Percentiles rank a stretch among this genome's conserved stretches.
Conservation (phyloP, 2,329 filamentous ascomycete genomes). For the Kalaharituber pfeilii region DNA sequence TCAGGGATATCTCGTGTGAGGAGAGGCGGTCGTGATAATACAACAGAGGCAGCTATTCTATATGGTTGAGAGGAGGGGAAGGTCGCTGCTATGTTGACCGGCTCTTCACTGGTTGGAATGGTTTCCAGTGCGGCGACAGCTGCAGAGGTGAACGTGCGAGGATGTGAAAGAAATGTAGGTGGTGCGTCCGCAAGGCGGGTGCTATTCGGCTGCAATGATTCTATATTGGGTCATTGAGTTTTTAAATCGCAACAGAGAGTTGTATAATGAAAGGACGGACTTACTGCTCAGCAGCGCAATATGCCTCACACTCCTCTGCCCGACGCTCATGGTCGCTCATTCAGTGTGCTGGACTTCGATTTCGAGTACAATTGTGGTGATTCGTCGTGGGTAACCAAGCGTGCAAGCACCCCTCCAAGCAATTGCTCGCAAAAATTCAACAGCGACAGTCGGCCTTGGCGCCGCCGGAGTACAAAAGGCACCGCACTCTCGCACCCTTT, state of each 20-base stretch:
- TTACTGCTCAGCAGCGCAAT: neutral
- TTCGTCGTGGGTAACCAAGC: too few relatives aligned
- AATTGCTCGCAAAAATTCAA: too few relatives aligned
- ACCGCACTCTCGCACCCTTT: neutral
- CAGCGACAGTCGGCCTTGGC: neutral
- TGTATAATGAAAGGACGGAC: neutral
- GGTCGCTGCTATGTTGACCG: neutral
- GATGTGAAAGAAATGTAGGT: neutral
- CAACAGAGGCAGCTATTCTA: constrained; percentile 47
- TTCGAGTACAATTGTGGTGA: neutral
- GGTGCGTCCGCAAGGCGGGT: neutral
- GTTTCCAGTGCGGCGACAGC: neutral
- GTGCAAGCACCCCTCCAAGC: too few relatives aligned
- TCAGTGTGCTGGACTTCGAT: neutral
- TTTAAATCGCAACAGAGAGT: neutral
- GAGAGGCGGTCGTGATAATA: constrained; percentile 75
- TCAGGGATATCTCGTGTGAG: constrained; percentile 67
- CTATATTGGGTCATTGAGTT: neutral
- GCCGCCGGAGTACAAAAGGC: neutral
- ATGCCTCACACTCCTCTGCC: neutral
- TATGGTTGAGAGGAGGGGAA: too few relatives aligned
- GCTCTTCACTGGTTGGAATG: too few relatives aligned
- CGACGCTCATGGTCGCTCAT: neutral
- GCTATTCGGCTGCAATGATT: neutral
- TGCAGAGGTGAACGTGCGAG: neutral